Evolutionary conservation across 768 basidiomycete species (phyloP).

Genomic region (Solioccasus polychromus): DNA sequence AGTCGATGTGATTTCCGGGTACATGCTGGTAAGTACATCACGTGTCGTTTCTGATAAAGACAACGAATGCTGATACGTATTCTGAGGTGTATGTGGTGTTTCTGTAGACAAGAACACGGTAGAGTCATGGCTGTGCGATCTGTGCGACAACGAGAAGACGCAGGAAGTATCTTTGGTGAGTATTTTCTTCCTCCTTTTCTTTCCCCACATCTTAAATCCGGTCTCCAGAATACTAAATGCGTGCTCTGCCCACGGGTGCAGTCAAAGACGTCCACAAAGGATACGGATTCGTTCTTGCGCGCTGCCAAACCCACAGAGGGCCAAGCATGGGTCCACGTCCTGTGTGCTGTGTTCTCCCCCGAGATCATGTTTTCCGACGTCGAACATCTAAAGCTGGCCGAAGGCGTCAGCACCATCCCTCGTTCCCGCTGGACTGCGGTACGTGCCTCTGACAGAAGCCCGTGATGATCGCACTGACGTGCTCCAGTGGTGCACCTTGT

Average conservation of each 20-base stretch:
- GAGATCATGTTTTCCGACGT: slow-evolving; percentile 85
- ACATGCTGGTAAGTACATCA: slow-evolving; percentile 60
- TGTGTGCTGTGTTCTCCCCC: slow-evolving; percentile 85
- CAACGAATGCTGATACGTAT: slow-evolving; percentile 7
- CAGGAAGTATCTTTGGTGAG: slow-evolving; percentile 80
- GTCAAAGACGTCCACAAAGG: slow-evolving; percentile 38
- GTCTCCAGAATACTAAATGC: slow-evolving; percentile 71
- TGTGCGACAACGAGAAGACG: slow-evolving; percentile 81
- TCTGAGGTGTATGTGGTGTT: slow-evolving; percentile 64
- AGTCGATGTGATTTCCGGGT: slow-evolving; percentile 73
- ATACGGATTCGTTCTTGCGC: slow-evolving; percentile 64
- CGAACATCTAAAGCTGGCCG: slow-evolving; percentile 68
- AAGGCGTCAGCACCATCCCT: slow-evolving; percentile 77
- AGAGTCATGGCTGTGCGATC: slow-evolving; percentile 82
- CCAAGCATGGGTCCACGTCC: slow-evolving; percentile 86
- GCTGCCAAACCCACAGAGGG: slow-evolving; percentile 90
- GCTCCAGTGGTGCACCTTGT: slow-evolving; percentile 70
- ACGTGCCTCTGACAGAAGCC: slow-evolving; percentile 28
- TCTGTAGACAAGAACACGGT: slow-evolving; percentile 57
- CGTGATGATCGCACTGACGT: slow-evolving; percentile 7
- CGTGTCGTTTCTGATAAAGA: background rate
- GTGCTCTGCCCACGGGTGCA: slow-evolving; percentile 70
- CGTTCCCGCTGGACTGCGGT: slow-evolving; percentile 73
- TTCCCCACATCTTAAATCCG: background rate
- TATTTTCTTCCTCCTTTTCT: slow-evolving; percentile 6